Evolutionary conservation across 1,284 basidiomycete genomes (phyloP).

Genomic region (Xerocomus cyaneibrunnescens): DNA sequence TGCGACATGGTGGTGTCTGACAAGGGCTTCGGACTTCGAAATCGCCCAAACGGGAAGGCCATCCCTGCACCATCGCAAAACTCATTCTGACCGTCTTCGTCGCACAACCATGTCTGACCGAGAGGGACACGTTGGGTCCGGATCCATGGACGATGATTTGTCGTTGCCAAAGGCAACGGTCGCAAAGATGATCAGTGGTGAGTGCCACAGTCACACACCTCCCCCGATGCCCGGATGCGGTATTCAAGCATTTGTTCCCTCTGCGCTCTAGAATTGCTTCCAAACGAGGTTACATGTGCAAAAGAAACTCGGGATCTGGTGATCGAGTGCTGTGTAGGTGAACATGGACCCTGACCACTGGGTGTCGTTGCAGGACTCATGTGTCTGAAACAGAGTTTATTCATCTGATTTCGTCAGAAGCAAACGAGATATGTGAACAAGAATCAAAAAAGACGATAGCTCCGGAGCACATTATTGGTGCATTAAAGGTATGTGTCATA

Average conservation of each 20-base stretch:
- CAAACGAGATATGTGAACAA: slow-evolving; percentile 97
- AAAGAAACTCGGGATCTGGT: slow-evolving; percentile 97
- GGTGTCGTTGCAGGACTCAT: slow-evolving; percentile 14
- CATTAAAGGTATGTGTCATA: slow-evolving; percentile 75
- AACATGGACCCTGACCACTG: slow-evolving; percentile 35
- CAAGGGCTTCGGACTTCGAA: slow-evolving; percentile 52
- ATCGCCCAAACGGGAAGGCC: slow-evolving; percentile 17
- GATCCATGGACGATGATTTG: slow-evolving; percentile 82
- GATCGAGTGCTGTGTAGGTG: slow-evolving; percentile 98
- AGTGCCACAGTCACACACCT: slow-evolving; percentile 5
- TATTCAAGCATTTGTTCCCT: slow-evolving; percentile 3
- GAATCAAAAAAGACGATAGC: slow-evolving; percentile 99
- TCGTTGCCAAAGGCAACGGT: slow-evolving; percentile 97
- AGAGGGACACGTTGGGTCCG: slow-evolving; percentile 65
- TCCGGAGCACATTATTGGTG: slow-evolving; percentile 94
- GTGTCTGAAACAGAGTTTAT: slow-evolving; percentile 79
- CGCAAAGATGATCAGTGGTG: slow-evolving; percentile 94
- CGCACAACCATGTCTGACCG: slow-evolving; percentile 74
- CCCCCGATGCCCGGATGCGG: slow-evolving; percentile 1
- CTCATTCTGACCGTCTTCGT: slow-evolving; percentile 8
- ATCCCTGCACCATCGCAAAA: background rate
- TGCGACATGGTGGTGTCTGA: slow-evolving; percentile 35
- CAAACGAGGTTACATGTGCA: slow-evolving; percentile 86
- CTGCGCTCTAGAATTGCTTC: slow-evolving; percentile 73
- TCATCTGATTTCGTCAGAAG: slow-evolving; percentile 94